Percentiles rank a stretch among this genome's conserved stretches.
Conservation (phyloP, 2,329 filamentous ascomycete genomes). For the Tolypocladium tropicale region DNA sequence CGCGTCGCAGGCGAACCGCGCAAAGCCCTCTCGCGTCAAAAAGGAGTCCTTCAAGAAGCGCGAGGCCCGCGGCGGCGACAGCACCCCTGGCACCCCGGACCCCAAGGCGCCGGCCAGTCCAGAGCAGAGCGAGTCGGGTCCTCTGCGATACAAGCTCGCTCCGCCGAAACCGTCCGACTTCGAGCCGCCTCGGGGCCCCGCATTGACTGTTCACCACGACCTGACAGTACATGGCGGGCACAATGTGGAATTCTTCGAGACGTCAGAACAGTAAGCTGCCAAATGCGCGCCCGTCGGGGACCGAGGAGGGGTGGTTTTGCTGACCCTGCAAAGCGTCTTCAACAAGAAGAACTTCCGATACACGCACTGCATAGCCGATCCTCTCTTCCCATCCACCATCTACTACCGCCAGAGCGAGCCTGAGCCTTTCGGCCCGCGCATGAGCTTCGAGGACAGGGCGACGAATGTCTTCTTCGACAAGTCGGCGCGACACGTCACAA, state of each 20-base stretch:
- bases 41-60: slow-evolving; percentile 61
- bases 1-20: slow-evolving; percentile 23
- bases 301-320: not conserved
- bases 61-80: slow-evolving; percentile 48
- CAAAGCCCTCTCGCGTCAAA: slow-evolving; percentile 40
- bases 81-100: slow-evolving; percentile 46
- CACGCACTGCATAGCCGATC: slow-evolving; percentile 82
- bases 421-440: slow-evolving; percentile 69
- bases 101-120: slow-evolving; percentile 32
- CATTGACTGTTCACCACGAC: slow-evolving; percentile 36
- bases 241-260: slow-evolving; percentile 49
- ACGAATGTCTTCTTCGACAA: slow-evolving; percentile 75
- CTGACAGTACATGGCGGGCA: slow-evolving; percentile 44
- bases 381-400: slow-evolving; percentile 72
- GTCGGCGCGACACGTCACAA: slow-evolving; percentile 67
- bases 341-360: slow-evolving; percentile 76
- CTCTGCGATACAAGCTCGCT: slow-evolving; percentile 53
- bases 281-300: not conserved
- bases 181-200: slow-evolving; percentile 45
- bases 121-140: slow-evolving; percentile 34
- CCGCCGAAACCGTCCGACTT: slow-evolving; percentile 53
- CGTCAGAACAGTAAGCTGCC: slow-evolving; percentile 49
- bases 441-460: slow-evolving; percentile 89
- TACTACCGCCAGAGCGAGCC: slow-evolving; percentile 87
- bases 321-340: slow-evolving; percentile 33